These are phyloP conservation scores for Gymnopilus dilepis DNA, from an alignment of 768 basidiomycete genomes.

Conservation along the genomic window DNA sequence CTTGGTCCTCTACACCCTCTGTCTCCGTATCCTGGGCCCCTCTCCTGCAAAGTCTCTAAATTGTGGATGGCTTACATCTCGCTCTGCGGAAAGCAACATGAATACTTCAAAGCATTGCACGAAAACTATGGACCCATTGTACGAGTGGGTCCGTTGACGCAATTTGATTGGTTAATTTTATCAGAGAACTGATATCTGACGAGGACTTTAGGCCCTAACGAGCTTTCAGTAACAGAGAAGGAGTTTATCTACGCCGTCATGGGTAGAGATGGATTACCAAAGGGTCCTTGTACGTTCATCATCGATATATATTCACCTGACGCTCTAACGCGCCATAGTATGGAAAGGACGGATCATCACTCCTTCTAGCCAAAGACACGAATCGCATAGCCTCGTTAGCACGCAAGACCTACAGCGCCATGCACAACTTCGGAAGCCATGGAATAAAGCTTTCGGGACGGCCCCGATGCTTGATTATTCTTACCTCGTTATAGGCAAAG, in stretches of 20 bases:
- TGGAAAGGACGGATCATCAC: slow-evolving; percentile 9
- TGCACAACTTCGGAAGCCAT: slow-evolving; percentile 41
- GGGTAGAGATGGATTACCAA: slow-evolving; percentile 43
- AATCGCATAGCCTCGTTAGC: slow-evolving; percentile 30
- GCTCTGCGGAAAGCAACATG: slow-evolving; percentile 45
- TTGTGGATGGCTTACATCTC: slow-evolving; percentile 38
- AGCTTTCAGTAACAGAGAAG: slow-evolving; percentile 42
- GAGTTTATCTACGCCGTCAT: slow-evolving; percentile 36
- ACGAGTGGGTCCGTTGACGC: slow-evolving; percentile 46
- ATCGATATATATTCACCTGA: background rate
- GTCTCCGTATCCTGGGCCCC: slow-evolving; percentile 49
- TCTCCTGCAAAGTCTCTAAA: slow-evolving; percentile 41
- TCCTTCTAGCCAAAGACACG: background rate
- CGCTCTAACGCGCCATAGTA: background rate
- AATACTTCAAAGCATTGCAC: slow-evolving; percentile 49
- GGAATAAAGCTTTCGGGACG: slow-evolving; percentile 44
- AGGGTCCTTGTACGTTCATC: slow-evolving; percentile 37
- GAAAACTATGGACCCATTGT: slow-evolving; percentile 58
- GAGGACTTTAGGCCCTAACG: slow-evolving; percentile 45
- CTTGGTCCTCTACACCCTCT: slow-evolving; percentile 54
- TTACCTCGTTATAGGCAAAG: slow-evolving; percentile 21
- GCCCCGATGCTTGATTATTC: slow-evolving; percentile 36
- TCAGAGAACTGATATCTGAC: background rate
- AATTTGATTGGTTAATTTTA: background rate
- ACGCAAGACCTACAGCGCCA: slow-evolving; percentile 39